Evolutionary conservation across 1,284 basidiomycete genomes (phyloP).

Genomic region (Apiotrichum porosum): DNA sequence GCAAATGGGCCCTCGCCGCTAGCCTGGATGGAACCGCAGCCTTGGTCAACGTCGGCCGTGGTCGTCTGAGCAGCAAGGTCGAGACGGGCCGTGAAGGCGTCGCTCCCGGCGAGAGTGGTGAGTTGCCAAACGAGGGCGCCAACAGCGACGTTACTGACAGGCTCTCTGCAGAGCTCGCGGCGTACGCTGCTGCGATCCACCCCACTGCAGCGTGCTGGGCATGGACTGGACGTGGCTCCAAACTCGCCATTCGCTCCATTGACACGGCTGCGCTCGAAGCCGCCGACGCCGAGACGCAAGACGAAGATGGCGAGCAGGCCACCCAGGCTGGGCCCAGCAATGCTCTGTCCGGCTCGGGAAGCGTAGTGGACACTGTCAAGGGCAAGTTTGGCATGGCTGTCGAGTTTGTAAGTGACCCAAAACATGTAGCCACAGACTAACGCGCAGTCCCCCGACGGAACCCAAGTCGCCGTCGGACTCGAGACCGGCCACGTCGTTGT

Average conservation of each 20-base stretch:
- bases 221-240: slow-evolving; percentile 69
- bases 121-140: slow-evolving; percentile 40
- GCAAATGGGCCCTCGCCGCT: slow-evolving; percentile 63
- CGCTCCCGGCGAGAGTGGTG: slow-evolving; percentile 64
- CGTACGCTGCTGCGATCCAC: slow-evolving; percentile 74
- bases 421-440: no score
- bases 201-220: slow-evolving; percentile 68
- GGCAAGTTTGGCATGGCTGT: slow-evolving; percentile 77
- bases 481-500: slow-evolving; percentile 77
- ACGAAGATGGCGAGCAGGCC: slow-evolving; percentile 10
- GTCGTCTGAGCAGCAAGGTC: slow-evolving; percentile 58
- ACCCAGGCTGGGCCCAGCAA: no score
- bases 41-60: slow-evolving; percentile 63
- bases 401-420: slow-evolving; percentile 60
- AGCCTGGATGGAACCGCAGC: slow-evolving; percentile 73
- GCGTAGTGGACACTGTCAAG: slow-evolving; percentile 59
- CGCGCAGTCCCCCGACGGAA: slow-evolving; percentile 75
- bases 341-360: slow-evolving; percentile 55
- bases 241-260: slow-evolving; percentile 51
- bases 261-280: slow-evolving; percentile 55
- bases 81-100: slow-evolving; percentile 63
- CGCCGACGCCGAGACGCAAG: slow-evolving; percentile 11
- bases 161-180: slow-evolving; percentile 48
- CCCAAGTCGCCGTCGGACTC: slow-evolving; percentile 66
- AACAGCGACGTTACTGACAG: background rate